Evolutionary conservation across 2,329 filamentous ascomycete genomes (phyloP).

Genomic region (Emmonsia crescens): DNA sequence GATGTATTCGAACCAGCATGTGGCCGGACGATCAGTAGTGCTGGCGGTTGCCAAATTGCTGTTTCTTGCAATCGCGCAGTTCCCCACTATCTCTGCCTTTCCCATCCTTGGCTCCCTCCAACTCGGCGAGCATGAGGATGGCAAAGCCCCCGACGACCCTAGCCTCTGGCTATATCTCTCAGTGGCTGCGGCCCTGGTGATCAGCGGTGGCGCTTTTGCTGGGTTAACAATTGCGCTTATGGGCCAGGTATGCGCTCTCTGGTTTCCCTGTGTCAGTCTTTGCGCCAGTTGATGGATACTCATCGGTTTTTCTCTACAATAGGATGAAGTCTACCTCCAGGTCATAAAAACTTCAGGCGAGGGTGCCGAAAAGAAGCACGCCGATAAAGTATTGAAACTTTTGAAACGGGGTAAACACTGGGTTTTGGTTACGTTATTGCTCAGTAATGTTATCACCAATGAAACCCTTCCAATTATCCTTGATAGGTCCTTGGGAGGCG

Average conservation of each 20-base stretch:
- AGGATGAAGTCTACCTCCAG: constrained; percentile 94
- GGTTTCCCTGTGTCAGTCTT: background rate
- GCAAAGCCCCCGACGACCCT: constrained; percentile 47
- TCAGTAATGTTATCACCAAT: constrained; percentile 97
- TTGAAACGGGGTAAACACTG: constrained; percentile 89
- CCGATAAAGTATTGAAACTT: constrained; percentile 66
- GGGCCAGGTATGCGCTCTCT: constrained; percentile 42
- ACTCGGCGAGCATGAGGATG: constrained; percentile 26
- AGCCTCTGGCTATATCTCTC: constrained; percentile 71
- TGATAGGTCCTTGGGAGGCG: constrained; percentile 84
- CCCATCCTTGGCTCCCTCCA: constrained; percentile 21
- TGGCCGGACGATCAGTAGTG: constrained; percentile 29
- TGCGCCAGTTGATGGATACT: background rate
- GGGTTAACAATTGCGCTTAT: constrained; percentile 64
- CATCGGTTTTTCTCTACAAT: constrained; percentile 16
- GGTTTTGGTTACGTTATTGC: constrained; percentile 86
- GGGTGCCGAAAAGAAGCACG: constrained; percentile 77
- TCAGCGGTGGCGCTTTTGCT: constrained; percentile 86
- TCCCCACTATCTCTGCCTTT: constrained; percentile 30
- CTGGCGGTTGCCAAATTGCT: constrained; percentile 34
- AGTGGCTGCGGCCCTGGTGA: constrained; percentile 67
- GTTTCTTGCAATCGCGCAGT: constrained; percentile 25
- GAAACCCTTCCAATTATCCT: constrained; percentile 92
- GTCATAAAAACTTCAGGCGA: constrained; percentile 80
- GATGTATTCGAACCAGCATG: constrained; percentile 21